Evolutionary conservation across 2,329 filamentous ascomycete species (phyloP).

Genomic region (Xylaria sp.): DNA sequence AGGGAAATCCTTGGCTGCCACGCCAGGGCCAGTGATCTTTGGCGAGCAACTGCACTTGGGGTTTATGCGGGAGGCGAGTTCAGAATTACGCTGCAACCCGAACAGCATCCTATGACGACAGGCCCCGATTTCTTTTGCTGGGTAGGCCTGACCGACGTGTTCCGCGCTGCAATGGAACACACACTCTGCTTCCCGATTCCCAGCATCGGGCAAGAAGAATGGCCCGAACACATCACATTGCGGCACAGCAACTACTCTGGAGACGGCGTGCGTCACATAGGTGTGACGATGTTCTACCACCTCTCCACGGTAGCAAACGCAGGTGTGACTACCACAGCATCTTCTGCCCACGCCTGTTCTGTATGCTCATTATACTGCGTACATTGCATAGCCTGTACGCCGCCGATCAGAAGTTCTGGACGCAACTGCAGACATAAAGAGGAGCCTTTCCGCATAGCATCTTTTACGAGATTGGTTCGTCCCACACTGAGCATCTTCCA

Average conservation of each 20-base stretch:
- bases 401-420: constrained; percentile 36
- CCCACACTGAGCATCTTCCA: constrained; percentile 5
- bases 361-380: neutral
- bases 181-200: constrained; percentile 23
- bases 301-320: constrained; percentile 21
- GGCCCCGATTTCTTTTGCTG: constrained; percentile 19
- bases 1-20: constrained; percentile 17
- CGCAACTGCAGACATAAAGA: constrained; percentile 12
- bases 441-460: constrained; percentile 9
- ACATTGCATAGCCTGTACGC: constrained; percentile 15
- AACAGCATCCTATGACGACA: constrained; percentile 27
- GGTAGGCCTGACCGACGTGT: constrained; percentile 26
- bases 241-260: constrained; percentile 23
- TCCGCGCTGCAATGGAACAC: constrained; percentile 33
- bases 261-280: constrained; percentile 30
- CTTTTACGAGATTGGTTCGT: neutral
- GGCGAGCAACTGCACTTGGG: constrained; percentile 22
- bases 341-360: constrained; percentile 1
- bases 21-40: constrained; percentile 18
- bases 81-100: constrained; percentile 29
- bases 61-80: constrained; percentile 32
- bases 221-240: constrained; percentile 26
- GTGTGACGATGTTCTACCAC: constrained; percentile 16
- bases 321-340: constrained; percentile 30
- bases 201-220: constrained; percentile 29